Base-by-base conservation (phyloP, 345 rosid genomes). In the Linum usitatissimum region DNA sequence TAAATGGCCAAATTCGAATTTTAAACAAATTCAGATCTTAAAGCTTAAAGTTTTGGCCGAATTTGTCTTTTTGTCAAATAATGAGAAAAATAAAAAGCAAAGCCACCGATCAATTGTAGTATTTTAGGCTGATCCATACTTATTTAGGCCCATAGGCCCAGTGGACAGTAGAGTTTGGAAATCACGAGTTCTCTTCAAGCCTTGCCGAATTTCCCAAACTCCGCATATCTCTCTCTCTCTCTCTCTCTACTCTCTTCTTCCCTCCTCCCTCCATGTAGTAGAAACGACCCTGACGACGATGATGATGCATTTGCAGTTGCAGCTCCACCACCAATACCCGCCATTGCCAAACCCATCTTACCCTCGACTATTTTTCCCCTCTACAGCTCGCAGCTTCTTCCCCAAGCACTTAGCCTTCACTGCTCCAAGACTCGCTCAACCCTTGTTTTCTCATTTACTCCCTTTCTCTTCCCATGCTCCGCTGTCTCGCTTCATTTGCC, bases 281-380 rank as follows among this genome's bases (percentile, higher is more conserved):
- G 13, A 17, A 51, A 61, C 6, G 18, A 18, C 17, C 3, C 13
- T 15, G 18, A 18, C 3, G 45, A 1, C 34, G 34, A 39, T 2
- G 6, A 77, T 75, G 79, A 62, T 66, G 64, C 79, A 64, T 55
- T 58, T 73, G 64, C 78, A 28, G 72, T 31, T 69, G 53, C 78
- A 69, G 20, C 8, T 34, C 38, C 68, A 18, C 31, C 34, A 19
- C 10, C 17, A 40, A 3, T 40, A 10, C 51, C 51, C 51, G 51
- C 17, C 68, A 9, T 9, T 63, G 3, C 56, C 31, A 39, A 73
- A 62, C 20, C 75, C 69, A 12, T 53, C 12, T 57, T 10, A 5
- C 21, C 20, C 76, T 0, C 30, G 48, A 53, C 36, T 40, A 7
- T 45, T 9, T 55, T 38, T 57, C 62, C 64, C 71, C n/a, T 40